Evolutionary conservation across 305 asterid genomes (phyloP), one percentile per base, ranked within the genome.

Genomic region (Coffea humblotiana): DNA sequence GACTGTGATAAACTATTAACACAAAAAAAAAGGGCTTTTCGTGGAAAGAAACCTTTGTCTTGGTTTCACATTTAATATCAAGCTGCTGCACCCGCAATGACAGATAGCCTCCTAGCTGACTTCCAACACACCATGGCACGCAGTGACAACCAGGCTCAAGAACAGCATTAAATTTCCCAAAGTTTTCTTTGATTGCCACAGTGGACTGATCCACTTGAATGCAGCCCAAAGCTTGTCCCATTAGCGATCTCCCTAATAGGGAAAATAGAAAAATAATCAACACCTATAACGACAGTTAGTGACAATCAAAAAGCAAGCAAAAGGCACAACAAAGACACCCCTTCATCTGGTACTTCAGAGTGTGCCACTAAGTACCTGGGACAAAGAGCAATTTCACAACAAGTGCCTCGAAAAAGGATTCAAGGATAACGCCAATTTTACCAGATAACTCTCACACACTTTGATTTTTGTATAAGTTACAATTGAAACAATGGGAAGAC

Each of bases 121-220:
- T 78, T 58, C 87, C 87, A n/a, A 72, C 9, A 49, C 78, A 81
- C 83, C 87, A 84, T 2, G 87, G 85, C 83, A 84, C 58, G 64
- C 80, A 81, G 77, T 84, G 87, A 45, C 83, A 72, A 25, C 83
- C 85, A 7, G 87, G 85, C 54, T 73, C 60, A 84, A 84, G 80
- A 64, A 82, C 87, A 64, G 56, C 83, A 37, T 72, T 51, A 76
- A 81, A 84, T 63, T 79, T 84, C 63, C 87, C 85, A 12, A 72
- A 79, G 21, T 72, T 79, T 79, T 84, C 85, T 74, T 84, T 82
- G 25, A 84, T 76, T 27, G 83, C 83, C 2, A 76, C 75, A 13
- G 76, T 84, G 54, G 87, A 82, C 66, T 84, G 82, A 65, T 82
- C 85, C 75, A 84, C 85, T 66, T 84, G 87, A 71, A 84, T 52